Evolutionary conservation across 2,329 filamentous ascomycete species (phyloP).

Genomic region (Colletotrichum sp.): DNA sequence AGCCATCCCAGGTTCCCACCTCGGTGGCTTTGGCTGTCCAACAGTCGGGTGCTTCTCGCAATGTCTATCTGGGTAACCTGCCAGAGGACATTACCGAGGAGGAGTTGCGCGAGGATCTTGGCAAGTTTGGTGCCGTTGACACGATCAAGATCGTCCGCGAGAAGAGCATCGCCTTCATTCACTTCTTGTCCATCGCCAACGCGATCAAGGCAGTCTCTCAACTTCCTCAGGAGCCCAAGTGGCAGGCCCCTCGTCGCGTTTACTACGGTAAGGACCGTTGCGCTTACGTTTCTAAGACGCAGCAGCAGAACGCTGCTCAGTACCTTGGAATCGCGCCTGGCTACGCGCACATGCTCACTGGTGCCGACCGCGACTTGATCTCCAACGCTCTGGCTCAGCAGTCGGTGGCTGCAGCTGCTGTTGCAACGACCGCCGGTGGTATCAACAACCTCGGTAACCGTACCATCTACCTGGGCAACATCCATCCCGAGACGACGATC

Average conservation of each 20-base stretch:
- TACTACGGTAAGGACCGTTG: slow-evolving; percentile 99
- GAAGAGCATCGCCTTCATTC: slow-evolving; percentile 97
- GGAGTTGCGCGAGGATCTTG: slow-evolving; percentile 90
- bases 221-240: slow-evolving; percentile 94
- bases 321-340: slow-evolving; percentile 97
- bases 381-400: slow-evolving; percentile 96
- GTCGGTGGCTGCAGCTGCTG: slow-evolving; percentile 94
- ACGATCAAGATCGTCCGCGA: slow-evolving; percentile 97
- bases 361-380: slow-evolving; percentile 94
- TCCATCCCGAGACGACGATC: slow-evolving; percentile 97
- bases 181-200: slow-evolving; percentile 96
- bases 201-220: slow-evolving; percentile 98
- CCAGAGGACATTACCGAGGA: slow-evolving; percentile 90
- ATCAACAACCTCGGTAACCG: slow-evolving; percentile 98
- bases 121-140: slow-evolving; percentile 95
- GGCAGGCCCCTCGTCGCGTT: slow-evolving; percentile 93
- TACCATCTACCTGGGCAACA: slow-evolving; percentile 97
- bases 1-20: slow-evolving; percentile 96
- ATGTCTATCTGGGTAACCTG: slow-evolving; percentile 95
- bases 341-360: slow-evolving; percentile 95
- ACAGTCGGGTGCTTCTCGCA: slow-evolving; percentile 94
- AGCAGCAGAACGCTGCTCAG: slow-evolving; percentile 98
- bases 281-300: slow-evolving; percentile 98
- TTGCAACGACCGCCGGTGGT: slow-evolving; percentile 94
- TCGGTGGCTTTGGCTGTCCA: slow-evolving; percentile 97